Evolutionary conservation across 768 basidiomycete species (phyloP).

Genomic region (Suillus decipiens): DNA sequence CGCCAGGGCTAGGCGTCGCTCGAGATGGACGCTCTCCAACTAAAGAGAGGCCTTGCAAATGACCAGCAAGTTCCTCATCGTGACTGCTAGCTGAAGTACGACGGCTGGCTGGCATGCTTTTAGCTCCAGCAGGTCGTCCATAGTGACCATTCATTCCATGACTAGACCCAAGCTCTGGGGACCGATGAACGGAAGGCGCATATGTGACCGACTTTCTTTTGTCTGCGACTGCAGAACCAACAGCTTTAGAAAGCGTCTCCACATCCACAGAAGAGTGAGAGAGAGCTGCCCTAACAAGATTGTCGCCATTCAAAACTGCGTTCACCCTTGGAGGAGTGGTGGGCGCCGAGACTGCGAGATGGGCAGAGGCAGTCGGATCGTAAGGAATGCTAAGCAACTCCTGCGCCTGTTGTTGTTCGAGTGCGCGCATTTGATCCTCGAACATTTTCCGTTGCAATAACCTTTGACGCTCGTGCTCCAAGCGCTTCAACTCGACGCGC

Average conservation of each 20-base stretch:
- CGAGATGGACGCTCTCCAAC: slow-evolving; percentile 60
- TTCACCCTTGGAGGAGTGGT: slow-evolving; percentile 86
- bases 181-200: slow-evolving; percentile 73
- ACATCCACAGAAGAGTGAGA: slow-evolving; percentile 57
- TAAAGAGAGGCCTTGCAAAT: slow-evolving; percentile 72
- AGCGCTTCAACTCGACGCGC: slow-evolving; percentile 89
- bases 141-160: slow-evolving; percentile 54
- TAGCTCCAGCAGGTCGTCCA: slow-evolving; percentile 71
- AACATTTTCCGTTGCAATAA: slow-evolving; percentile 84
- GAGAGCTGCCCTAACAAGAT: slow-evolving; percentile 42
- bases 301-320: slow-evolving; percentile 64
- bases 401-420: slow-evolving; percentile 89
- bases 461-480: slow-evolving; percentile 86
- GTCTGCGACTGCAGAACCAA: slow-evolving; percentile 65
- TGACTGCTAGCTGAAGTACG: slow-evolving; percentile 87
- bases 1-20: slow-evolving; percentile 56
- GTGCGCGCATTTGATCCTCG: slow-evolving; percentile 93
- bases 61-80: slow-evolving; percentile 78
- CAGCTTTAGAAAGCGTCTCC: slow-evolving; percentile 66
- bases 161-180: slow-evolving; percentile 60
- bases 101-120: slow-evolving; percentile 91
- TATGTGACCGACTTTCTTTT: slow-evolving; percentile 89
- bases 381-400: slow-evolving; percentile 78
- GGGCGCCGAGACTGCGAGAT: slow-evolving; percentile 85
- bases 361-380: slow-evolving; percentile 56